Conservation (phyloP, 805 yeast genomes). For the Kazachstania viticola region DNA sequence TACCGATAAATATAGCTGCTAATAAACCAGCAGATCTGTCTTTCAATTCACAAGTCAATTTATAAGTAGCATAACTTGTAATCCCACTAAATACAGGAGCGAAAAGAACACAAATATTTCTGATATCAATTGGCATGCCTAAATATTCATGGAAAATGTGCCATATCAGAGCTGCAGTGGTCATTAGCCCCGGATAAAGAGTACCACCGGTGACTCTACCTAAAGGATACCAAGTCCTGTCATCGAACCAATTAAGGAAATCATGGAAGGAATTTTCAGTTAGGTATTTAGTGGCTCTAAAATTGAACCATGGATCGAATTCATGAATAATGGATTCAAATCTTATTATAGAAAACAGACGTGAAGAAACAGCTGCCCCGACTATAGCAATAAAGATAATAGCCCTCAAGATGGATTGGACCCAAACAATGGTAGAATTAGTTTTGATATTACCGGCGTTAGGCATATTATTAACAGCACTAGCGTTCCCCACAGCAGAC, state of each 20-base stretch:
- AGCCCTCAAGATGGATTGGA: conserved; percentile 35
- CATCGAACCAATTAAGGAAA: conserved; percentile 96
- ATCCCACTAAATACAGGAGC: conserved; percentile 95
- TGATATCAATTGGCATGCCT: conserved; percentile 81
- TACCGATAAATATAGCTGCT: conserved; percentile 90
- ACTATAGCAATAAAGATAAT: conserved; percentile 66
- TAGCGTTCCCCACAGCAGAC: too few relatives aligned
- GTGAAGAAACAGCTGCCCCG: conserved; percentile 83
- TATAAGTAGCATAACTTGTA: conserved; percentile 82
- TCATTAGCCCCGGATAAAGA: conserved; percentile 95
- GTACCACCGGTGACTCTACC: conserved; percentile 99
- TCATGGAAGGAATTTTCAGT: conserved; percentile 77
- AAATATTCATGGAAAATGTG: conserved; percentile 43
- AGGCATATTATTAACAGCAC: too few relatives aligned
- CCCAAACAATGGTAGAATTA: conserved; percentile 4
- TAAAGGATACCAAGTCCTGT: conserved; percentile 96
- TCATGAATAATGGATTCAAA: conserved; percentile 96
- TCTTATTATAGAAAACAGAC: conserved; percentile 91
- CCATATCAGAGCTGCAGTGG: conserved; percentile 87
- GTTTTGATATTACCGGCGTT: not conserved
- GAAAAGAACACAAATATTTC: conserved; percentile 88
- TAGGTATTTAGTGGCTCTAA: conserved; percentile 87
- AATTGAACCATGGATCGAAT: conserved; percentile 95
- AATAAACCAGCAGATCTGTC: conserved; percentile 80
- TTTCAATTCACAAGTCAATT: conserved; percentile 82